Percentiles rank a stretch among this genome's conserved stretches.
phyloP scores from a whole-genome alignment of 148 eudicot species.

The Vaccinium vitisidaea region DNA sequence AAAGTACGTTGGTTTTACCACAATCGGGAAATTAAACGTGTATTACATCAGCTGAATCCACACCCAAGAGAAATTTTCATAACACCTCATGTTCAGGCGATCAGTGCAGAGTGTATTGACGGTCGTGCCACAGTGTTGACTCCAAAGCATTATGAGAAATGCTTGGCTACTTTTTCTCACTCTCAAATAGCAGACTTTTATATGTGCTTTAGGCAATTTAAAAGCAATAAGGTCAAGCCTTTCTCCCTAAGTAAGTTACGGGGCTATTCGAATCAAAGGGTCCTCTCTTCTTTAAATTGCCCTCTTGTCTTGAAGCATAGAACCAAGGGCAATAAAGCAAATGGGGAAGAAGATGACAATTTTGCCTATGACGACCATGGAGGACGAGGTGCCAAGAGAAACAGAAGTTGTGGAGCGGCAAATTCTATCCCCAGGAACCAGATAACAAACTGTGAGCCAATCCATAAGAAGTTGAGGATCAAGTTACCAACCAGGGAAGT shows the following conservation, averaged over 20 bases:
- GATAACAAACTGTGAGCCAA: conserved; percentile 16
- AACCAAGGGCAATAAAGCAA: conserved; percentile 7
- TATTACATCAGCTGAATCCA: conserved; percentile 16
- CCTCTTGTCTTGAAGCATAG: conserved; percentile 22
- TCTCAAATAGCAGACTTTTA: conserved; percentile 6
- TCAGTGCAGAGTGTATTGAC: conserved; percentile 26
- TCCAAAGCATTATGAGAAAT: conserved; percentile 25
- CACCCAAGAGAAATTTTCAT: conserved; percentile 31
- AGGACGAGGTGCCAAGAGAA: conserved; percentile 18
- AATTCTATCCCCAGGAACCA: conserved; percentile 14
- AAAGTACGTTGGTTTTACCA: conserved; percentile 32
- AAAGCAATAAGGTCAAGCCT: conserved; percentile 19
- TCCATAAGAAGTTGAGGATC: conserved; percentile 28
- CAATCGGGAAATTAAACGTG: conserved; percentile 9
- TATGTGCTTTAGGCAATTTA: conserved; percentile 29
- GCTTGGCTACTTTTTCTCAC: conserved; percentile 19
- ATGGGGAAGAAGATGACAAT: conserved; percentile 17
- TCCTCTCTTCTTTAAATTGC: conserved; percentile 24
- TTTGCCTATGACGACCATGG: conserved; percentile 1
- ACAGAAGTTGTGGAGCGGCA: conserved; percentile 5
- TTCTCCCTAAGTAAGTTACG: conserved; percentile 23
- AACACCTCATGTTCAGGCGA: conserved; percentile 26
- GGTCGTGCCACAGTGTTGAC: conserved; percentile 29
- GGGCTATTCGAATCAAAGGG: conserved; percentile 24
- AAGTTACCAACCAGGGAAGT: conserved; percentile 25